A percentile compares a stretch with the other conserved stretches of the same genome.
Conservation (phyloP, 768 basidiomycete species). For the Lactarius evosmus region DNA sequence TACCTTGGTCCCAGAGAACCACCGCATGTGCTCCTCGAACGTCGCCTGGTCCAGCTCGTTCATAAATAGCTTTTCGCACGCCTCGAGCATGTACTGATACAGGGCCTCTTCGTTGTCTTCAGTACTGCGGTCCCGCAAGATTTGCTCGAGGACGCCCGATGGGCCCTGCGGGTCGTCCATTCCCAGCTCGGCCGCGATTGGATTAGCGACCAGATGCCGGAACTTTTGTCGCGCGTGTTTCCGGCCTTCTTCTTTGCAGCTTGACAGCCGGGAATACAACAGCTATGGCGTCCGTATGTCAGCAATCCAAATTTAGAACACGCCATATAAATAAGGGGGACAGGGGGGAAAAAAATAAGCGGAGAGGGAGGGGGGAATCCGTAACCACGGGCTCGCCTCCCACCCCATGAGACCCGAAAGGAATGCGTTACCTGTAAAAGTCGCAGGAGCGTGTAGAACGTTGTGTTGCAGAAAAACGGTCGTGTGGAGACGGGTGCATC, state of each 20-base stretch:
- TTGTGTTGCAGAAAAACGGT: slow-evolving; percentile 88
- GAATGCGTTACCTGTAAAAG: slow-evolving; percentile 70
- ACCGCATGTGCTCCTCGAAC: slow-evolving; percentile 94
- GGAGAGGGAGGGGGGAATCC: not conserved
- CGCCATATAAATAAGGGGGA: not conserved
- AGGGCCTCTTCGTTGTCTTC: slow-evolving; percentile 59
- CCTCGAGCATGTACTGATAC: slow-evolving; percentile 84
- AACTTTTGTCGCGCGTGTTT: slow-evolving; percentile 66
- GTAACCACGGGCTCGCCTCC: not conserved
- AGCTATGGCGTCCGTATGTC: slow-evolving; percentile 48
- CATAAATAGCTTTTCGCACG: slow-evolving; percentile 92
- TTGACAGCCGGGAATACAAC: slow-evolving; percentile 80
- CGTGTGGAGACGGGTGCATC: slow-evolving; percentile 37
- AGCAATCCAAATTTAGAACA: slow-evolving; percentile 8
- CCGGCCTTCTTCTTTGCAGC: slow-evolving; percentile 80
- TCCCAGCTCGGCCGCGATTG: slow-evolving; percentile 78
- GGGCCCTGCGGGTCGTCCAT: slow-evolving; percentile 81
- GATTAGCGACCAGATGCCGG: slow-evolving; percentile 66
- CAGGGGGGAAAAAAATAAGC: no score
- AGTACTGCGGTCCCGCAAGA: slow-evolving; percentile 49
- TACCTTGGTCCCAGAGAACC: slow-evolving; percentile 89
- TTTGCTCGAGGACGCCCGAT: slow-evolving; percentile 63
- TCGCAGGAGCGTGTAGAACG: slow-evolving; percentile 87
- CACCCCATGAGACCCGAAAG: slow-evolving; percentile 11
- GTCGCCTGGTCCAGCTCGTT: slow-evolving; percentile 87